phyloP scores from a whole-genome alignment of 768 basidiomycete genomes.

The Mycena filopes region DNA sequence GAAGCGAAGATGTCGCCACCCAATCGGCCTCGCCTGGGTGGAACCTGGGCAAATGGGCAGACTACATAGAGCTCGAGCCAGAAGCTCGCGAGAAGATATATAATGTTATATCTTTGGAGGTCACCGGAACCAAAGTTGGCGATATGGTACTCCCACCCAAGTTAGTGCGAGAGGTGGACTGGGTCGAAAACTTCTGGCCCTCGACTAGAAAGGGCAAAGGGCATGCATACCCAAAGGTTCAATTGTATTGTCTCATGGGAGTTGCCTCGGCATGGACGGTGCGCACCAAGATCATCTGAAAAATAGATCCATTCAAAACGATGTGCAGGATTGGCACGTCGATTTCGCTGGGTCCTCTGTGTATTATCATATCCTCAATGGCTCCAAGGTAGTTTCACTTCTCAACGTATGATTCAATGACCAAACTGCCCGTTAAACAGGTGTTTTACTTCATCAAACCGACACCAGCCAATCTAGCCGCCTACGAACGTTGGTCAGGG shows the following conservation, averaged over 20 bases:
- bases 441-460: constrained; percentile 96
- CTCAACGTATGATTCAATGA: background rate
- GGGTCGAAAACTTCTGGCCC: constrained; percentile 98
- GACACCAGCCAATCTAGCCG: constrained; percentile 83
- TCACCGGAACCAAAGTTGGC: constrained; percentile 86
- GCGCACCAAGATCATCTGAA: constrained; percentile 38
- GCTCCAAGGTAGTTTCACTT: constrained; percentile 71
- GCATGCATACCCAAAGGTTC: constrained; percentile 90
- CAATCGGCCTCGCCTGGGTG: constrained; percentile 89
- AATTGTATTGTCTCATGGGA: constrained; percentile 97
- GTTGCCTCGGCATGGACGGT: constrained; percentile 95
- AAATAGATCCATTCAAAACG: constrained; percentile 5
- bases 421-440: constrained; percentile 49
- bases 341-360: constrained; percentile 98
- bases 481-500: constrained; percentile 95
- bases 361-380: constrained; percentile 94
- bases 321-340: constrained; percentile 93
- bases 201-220: constrained; percentile 76
- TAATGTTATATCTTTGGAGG: constrained; percentile 96
- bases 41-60: constrained; percentile 92
- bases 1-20: constrained; percentile 78
- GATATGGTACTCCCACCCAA: constrained; percentile 85
- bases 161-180: constrained; percentile 89
- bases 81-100: constrained; percentile 84
- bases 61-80: constrained; percentile 80